Percentiles rank a stretch among this genome's conserved stretches.
Conservation (phyloP, 176 grass and related monocot species). For the Cenchrus purpureus region DNA sequence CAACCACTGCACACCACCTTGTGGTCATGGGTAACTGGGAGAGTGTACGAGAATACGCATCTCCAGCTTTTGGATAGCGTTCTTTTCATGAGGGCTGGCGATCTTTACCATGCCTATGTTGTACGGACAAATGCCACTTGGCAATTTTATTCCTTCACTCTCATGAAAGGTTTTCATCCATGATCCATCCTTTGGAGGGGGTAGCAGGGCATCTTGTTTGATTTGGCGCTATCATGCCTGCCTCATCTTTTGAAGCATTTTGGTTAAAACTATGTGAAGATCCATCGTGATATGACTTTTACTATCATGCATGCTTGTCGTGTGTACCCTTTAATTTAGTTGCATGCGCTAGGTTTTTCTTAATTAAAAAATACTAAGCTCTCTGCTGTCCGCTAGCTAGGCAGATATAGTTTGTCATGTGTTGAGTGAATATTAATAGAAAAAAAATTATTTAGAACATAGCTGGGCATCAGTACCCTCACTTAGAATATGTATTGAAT, state of each 20-base stretch:
- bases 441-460: neutral
- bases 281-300: neutral
- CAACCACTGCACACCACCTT: neutral
- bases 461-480: neutral
- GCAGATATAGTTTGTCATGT: slow-evolving; percentile 1
- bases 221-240: neutral
- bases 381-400: neutral
- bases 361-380: neutral
- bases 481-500: neutral
- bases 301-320: neutral
- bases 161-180: neutral
- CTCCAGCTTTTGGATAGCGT: slow-evolving; percentile 60
- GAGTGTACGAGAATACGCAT: slow-evolving; percentile 63
- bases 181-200: neutral
- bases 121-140: slow-evolving; percentile 41
- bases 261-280: slow-evolving; percentile 17
- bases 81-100: slow-evolving; percentile 26
- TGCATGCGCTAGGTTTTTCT: neutral
- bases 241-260: slow-evolving; percentile 49
- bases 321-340: neutral
- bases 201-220: too few relatives aligned
- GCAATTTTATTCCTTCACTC: neutral
- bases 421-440: neutral
- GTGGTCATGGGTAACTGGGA: slow-evolving; percentile 32
- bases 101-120: slow-evolving; percentile 33